A percentile compares a stretch with the other conserved stretches of the same genome.
phyloP scores from a whole-genome alignment of 2,329 filamentous ascomycete genomes.

The Ceratocystis eucalypticola region DNA sequence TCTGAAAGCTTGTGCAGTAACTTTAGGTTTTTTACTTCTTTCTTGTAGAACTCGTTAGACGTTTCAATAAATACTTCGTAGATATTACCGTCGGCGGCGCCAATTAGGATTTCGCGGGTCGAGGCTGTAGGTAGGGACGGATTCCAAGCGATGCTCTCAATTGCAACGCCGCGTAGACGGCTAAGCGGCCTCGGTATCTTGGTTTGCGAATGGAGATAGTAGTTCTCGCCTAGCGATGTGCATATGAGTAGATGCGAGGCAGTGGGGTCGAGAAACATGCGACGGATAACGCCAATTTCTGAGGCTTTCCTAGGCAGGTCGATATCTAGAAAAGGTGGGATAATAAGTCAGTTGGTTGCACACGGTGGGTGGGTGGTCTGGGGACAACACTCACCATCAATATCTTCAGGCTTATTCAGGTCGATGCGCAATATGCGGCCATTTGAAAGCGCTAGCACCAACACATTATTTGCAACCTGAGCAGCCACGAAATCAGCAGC shows the following conservation, averaged over 20 bases:
- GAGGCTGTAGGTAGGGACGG: conserved; percentile 84
- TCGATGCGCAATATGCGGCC: conserved; percentile 90
- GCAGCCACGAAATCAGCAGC: conserved; percentile 92
- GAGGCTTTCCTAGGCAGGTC: conserved; percentile 87
- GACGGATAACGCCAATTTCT: conserved; percentile 81
- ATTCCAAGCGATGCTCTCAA: conserved; percentile 91
- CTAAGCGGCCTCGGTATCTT: conserved; percentile 72
- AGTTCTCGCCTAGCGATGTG: conserved; percentile 87
- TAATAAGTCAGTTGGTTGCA: background rate
- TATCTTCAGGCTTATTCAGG: conserved; percentile 82
- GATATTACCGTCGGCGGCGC: conserved; percentile 83
- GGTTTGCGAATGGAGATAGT: conserved; percentile 92
- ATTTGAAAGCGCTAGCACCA: conserved; percentile 82
- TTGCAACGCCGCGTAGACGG: conserved; percentile 68
- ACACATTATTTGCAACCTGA: conserved; percentile 93
- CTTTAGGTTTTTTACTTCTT: conserved; percentile 87
- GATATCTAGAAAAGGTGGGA: conserved; percentile 51
- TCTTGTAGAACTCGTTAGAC: conserved; percentile 83
- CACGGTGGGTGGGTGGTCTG: too few species aligned
- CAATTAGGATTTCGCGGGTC: conserved; percentile 84
- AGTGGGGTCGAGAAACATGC: conserved; percentile 94
- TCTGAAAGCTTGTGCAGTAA: conserved; percentile 70
- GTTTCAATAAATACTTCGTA: conserved; percentile 95
- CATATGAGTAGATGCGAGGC: conserved; percentile 88
- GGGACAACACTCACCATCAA: conserved; percentile 51